These are phyloP conservation scores for Westerdykella aurantiaca DNA, from an alignment of 2,329 filamentous ascomycete species.

Conservation along the genomic window DNA sequence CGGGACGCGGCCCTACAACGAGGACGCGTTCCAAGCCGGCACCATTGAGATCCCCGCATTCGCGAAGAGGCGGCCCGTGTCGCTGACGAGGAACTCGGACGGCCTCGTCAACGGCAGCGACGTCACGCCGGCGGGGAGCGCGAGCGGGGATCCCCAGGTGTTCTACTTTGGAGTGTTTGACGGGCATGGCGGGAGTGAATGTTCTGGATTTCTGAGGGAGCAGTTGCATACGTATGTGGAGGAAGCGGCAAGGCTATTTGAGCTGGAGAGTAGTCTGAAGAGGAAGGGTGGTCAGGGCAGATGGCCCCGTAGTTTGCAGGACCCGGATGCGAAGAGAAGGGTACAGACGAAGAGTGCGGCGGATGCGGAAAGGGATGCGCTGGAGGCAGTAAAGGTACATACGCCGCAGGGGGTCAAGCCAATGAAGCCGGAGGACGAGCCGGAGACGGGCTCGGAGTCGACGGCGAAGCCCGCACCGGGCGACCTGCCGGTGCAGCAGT, in stretches of 20 bases:
- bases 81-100: constrained; percentile 43
- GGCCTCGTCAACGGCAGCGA: constrained; percentile 40
- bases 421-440: constrained; percentile 24
- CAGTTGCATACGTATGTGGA: constrained; percentile 86
- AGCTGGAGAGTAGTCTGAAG: constrained; percentile 68
- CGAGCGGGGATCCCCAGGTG: constrained; percentile 84
- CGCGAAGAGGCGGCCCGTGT: constrained; percentile 71
- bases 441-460: constrained; percentile 23
- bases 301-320: constrained; percentile 23
- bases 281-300: constrained; percentile 23
- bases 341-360: constrained; percentile 4
- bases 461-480: constrained; percentile 19
- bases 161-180: constrained; percentile 98
- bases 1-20: constrained; percentile 82
- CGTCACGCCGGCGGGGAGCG: constrained; percentile 66
- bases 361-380: constrained; percentile 35
- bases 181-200: constrained; percentile 86
- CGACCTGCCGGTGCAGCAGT: constrained; percentile 30
- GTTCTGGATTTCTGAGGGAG: constrained; percentile 78
- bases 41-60: constrained; percentile 92
- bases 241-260: constrained; percentile 68
- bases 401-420: constrained; percentile 38
- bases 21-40: constrained; percentile 90
- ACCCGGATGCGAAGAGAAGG: constrained; percentile 15
- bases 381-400: constrained; percentile 47